phyloP scores from a whole-genome alignment of 768 basidiomycete species.

The Psilocybe tampanensis region DNA sequence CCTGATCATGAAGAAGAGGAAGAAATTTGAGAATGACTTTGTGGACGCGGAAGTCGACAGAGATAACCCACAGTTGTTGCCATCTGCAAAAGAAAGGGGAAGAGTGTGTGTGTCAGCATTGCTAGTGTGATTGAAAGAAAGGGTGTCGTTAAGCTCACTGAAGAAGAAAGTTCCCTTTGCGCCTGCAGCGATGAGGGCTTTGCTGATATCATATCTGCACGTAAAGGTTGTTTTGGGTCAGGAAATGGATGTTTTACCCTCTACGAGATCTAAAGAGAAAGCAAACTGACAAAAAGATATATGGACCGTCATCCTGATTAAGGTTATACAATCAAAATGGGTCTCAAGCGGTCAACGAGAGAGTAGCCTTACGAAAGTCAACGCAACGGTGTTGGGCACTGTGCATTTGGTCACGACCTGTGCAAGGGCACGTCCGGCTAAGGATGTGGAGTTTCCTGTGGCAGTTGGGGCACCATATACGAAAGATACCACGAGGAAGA shows the following conservation, averaged over 20 bases:
- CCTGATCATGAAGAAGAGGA: background rate
- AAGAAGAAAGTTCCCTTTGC: constrained; percentile 48
- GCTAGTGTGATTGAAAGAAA: background rate
- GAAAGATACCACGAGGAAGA: background rate
- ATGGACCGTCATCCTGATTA: constrained; percentile 46
- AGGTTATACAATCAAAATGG: constrained; percentile 38
- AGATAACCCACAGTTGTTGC: constrained; percentile 35
- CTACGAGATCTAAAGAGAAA: background rate
- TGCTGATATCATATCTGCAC: constrained; percentile 35
- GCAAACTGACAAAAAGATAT: constrained; percentile 33
- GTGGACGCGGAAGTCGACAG: background rate
- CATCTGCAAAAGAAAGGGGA: constrained; percentile 29
- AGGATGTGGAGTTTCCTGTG: background rate
- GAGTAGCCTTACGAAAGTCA: constrained; percentile 41
- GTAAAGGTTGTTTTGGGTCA: background rate
- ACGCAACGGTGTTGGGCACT: constrained; percentile 40
- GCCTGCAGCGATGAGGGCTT: constrained; percentile 31
- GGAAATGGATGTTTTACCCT: background rate
- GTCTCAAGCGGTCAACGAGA: constrained; percentile 34
- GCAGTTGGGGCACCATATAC: background rate
- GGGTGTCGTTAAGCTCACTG: constrained; percentile 24
- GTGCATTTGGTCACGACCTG: constrained; percentile 40
- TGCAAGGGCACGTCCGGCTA: constrained; percentile 22
- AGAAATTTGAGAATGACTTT: background rate
- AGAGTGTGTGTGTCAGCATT: background rate